Conservation (phyloP, 1,139 yeast species). For the Yamadazyma diddensiae region DNA sequence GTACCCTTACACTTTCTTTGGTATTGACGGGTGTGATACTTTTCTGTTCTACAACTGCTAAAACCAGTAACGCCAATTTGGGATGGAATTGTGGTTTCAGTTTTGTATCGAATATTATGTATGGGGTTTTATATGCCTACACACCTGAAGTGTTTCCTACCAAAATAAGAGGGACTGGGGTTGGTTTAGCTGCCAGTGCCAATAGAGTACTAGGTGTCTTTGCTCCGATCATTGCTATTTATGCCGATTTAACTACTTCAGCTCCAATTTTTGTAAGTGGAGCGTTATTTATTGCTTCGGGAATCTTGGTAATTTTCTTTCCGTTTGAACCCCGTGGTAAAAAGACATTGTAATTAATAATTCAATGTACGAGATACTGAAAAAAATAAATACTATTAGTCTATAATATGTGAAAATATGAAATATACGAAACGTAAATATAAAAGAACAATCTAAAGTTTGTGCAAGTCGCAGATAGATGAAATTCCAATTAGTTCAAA, state of each 20-base stretch:
- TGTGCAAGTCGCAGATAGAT: no score
- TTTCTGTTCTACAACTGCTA: conserved; percentile 43
- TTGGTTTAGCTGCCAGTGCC: conserved; percentile 42
- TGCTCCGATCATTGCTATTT: conserved; percentile 45
- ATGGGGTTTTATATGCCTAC: conserved; percentile 44
- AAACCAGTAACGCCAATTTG: conserved; percentile 33
- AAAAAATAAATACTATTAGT: no score
- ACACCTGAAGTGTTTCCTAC: conserved; percentile 45
- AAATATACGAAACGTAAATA: no score
- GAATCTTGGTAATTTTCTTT: conserved; percentile 31
- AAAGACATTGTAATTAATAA: conserved; percentile 7
- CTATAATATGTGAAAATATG: background rate
- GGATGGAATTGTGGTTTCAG: conserved; percentile 47
- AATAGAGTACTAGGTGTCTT: conserved; percentile 43
- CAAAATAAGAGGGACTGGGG: conserved; percentile 41
- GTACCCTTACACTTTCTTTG: conserved; percentile 32
- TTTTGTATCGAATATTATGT: conserved; percentile 41
- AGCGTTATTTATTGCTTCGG: conserved; percentile 36
- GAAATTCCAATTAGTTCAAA: no score
- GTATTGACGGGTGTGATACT: conserved; percentile 38
- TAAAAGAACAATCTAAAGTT: no score
- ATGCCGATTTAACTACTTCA: conserved; percentile 39
- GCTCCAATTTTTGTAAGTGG: conserved; percentile 46
- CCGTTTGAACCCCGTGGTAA: conserved; percentile 40
- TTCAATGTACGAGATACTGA: background rate